Evolutionary conservation across 345 rosid genomes (phyloP).

Genomic region (Hibiscus trionum): DNA sequence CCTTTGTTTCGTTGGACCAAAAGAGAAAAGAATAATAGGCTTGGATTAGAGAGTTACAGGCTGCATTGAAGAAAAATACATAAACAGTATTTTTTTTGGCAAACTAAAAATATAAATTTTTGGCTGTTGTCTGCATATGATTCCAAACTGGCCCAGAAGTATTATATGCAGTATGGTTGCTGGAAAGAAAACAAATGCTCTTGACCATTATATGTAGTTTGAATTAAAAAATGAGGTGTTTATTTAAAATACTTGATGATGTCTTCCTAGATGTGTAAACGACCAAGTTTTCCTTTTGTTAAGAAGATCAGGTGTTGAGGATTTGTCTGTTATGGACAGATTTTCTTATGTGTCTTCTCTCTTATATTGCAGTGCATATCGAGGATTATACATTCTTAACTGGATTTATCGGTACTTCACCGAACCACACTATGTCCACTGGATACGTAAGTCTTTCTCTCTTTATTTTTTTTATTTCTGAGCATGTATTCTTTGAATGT

Average conservation of each 20-base stretch:
- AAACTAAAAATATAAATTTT: neutral
- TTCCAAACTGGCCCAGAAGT: neutral
- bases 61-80: too few species aligned
- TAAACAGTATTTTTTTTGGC: too few species aligned
- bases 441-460: slow-evolving; percentile 43
- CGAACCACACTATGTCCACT: slow-evolving; percentile 48
- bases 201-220: neutral
- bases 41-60: too few species aligned
- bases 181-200: neutral
- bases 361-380: slow-evolving; percentile 46
- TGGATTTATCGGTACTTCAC: slow-evolving; percentile 68
- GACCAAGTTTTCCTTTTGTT: neutral
- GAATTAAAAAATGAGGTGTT: too few species aligned
- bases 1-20: neutral
- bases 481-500: neutral
- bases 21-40: neutral
- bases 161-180: neutral
- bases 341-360: neutral
- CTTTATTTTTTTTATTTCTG: neutral
- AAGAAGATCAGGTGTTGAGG: neutral
- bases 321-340: neutral
- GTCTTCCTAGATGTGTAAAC: neutral
- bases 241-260: neutral
- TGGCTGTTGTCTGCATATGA: neutral
- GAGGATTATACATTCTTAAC: slow-evolving; percentile 50